Conservation (phyloP, 1,284 basidiomycete species). For the Marasmius fiardii region DNA sequence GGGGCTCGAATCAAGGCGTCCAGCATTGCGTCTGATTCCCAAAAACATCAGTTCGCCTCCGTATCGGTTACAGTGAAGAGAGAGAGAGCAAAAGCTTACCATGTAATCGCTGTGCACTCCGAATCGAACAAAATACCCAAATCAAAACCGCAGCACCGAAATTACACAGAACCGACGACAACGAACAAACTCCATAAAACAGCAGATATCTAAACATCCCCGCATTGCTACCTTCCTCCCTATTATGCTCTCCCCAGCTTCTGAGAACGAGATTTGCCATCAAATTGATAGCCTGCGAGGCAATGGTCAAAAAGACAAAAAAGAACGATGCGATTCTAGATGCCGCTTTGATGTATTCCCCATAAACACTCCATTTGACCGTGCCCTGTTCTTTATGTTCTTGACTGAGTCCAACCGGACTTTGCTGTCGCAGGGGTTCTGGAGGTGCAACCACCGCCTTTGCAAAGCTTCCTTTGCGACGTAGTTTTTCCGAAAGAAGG, state of each 20-base stretch:
- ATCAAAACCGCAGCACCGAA: slow-evolving; percentile 61
- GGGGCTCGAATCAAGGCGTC: slow-evolving; percentile 79
- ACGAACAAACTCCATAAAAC: slow-evolving; percentile 60
- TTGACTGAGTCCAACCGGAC: slow-evolving; percentile 52
- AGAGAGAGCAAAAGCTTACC: slow-evolving; percentile 44
- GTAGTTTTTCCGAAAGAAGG: slow-evolving; percentile 43
- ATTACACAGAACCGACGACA: slow-evolving; percentile 49
- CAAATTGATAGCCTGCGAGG: slow-evolving; percentile 54
- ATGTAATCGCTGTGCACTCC: slow-evolving; percentile 75
- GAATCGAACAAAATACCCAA: slow-evolving; percentile 77
- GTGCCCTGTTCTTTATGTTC: slow-evolving; percentile 83
- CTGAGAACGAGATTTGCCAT: slow-evolving; percentile 70
- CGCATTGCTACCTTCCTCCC: slow-evolving; percentile 52
- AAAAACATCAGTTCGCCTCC: slow-evolving; percentile 4
- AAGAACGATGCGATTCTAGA: slow-evolving; percentile 68
- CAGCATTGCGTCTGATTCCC: slow-evolving; percentile 54
- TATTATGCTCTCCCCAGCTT: slow-evolving; percentile 81
- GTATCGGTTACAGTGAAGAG: not conserved
- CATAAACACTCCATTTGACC: slow-evolving; percentile 79
- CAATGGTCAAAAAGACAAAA: slow-evolving; percentile 59
- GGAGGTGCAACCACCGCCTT: slow-evolving; percentile 43
- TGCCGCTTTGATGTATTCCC: slow-evolving; percentile 77
- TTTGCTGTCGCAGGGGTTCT: slow-evolving; percentile 32
- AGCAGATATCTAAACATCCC: slow-evolving; percentile 58
- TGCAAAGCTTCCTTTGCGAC: slow-evolving; percentile 44